Base-by-base conservation (phyloP, 2,329 filamentous ascomycete species). In the Colletotrichum tabaci region DNA sequence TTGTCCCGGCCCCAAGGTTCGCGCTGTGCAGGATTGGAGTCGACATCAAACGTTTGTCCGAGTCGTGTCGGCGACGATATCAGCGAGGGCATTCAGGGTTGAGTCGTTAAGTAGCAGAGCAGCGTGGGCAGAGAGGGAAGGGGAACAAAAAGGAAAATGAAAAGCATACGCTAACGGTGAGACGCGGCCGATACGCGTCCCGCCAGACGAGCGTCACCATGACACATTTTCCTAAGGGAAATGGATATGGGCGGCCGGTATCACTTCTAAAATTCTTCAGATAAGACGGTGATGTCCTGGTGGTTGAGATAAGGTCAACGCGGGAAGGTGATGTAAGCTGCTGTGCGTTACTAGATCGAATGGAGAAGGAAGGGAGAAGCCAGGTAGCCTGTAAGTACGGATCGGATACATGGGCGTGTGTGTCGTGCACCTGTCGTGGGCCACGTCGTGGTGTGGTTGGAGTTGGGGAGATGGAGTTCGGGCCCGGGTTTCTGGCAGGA, bases 171-270 rank as follows among this genome's bases (percentile, higher is more conserved):
- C 30, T 23, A 26, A 52, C 30, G 4, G 63, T 67, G 63, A 71
- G 62, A 71, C 67, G 63, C 67, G 63, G n/a, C 40, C 67, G 62
- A 70, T 62, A 71, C 62, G 64, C 68, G 57, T 52, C 40, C 46
- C 35, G 26, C 35, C 44, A 44, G 46, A 58, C 46, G 16, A 60
- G 23, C 38, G 40, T 65, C 44, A 35, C 46, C 12, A 44, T 53
- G 61, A 56, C 50, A 64, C 12, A 38, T 38, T 26, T 49, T 61
- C 26, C 12, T 46, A 30, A 3, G 18, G 21, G 18, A 47, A 47
- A 49, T 46, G 30, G 18, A 49, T 38, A 46, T 18, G 21, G 16
- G 40, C 56, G n/a, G 42, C 42, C 47, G 53, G 18, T 40, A 38
- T 38, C 35, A 38, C 30, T 56, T 40, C 30, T 16, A 35, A 12